Conservation (phyloP, 176 grass and related monocot genomes). For the Musa acuminata region DNA sequence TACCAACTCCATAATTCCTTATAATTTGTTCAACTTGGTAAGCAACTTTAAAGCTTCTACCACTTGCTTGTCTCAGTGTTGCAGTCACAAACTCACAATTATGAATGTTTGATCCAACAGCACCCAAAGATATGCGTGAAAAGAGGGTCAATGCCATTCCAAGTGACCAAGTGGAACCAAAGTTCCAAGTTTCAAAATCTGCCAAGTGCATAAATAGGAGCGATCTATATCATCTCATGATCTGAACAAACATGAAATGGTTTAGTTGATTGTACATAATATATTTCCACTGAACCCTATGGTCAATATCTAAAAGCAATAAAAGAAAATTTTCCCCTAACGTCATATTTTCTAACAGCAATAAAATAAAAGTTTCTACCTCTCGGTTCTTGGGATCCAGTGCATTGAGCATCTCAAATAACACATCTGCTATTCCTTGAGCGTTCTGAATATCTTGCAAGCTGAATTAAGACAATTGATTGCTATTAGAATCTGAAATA, state of each 20-base stretch:
- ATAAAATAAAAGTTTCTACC: conserved; percentile 30
- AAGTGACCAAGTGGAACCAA: neutral
- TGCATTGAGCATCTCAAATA: conserved; percentile 94
- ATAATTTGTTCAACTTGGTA: too few relatives aligned
- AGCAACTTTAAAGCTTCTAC: too few relatives aligned
- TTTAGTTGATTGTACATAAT: neutral
- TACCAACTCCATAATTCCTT: too few relatives aligned
- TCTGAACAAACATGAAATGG: neutral
- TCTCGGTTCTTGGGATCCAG: conserved; percentile 76
- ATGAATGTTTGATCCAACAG: too few relatives aligned
- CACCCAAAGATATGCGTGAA: neutral
- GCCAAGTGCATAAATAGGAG: neutral
- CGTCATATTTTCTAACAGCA: conserved; percentile 13
- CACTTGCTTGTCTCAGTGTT: too few relatives aligned
- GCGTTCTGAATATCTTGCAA: conserved; percentile 86
- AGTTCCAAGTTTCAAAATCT: neutral
- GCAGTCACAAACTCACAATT: too few relatives aligned
- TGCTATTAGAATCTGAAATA: neutral
- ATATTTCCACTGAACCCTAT: neutral
- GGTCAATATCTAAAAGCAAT: conserved; percentile 12
- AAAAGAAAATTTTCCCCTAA: neutral
- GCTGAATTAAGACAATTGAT: conserved; percentile 25
- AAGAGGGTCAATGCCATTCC: neutral
- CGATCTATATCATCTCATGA: neutral
- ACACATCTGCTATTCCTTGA: conserved; percentile 80